Evolutionary conservation across 1,284 basidiomycete species (phyloP), one percentile per base, ranked within the genome.

Genomic region (Rhizoctonia solani): DNA sequence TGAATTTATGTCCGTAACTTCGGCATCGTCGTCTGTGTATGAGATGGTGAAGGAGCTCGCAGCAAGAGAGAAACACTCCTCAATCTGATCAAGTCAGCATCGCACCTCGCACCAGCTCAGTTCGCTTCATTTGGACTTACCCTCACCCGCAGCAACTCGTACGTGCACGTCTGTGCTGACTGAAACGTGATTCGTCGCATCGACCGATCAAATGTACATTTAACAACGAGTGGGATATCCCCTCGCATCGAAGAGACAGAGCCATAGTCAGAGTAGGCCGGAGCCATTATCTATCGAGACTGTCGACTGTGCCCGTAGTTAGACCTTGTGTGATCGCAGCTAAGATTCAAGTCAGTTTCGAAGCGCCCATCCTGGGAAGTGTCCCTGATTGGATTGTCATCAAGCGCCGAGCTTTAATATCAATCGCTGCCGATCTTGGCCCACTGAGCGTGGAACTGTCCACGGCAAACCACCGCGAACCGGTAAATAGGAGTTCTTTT

Each of bases 21-120:
- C 92, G 68, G 88, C 86, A 68, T 95, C 91, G 74, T 96, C 92
- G 75, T 95, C 93, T 71, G 86, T 89, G 76, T 93, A 95, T 6
- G 86, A 81, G 68, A 96, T 87, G 3, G 80, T 81, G 74, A 89
- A 95, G 5, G 84, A 78, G 1, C 83, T 84, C 1, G 84, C 82
- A 44, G 82, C 85, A n/a, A 94, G 83, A 1, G 87, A 83, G 75
- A 93, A 95, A 69, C 87, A 88, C 74, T 92, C 87, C 72, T 90
- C 90, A 39, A 95, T 84, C 92, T 94, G 70, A 30, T 54, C 16
- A 68, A 66, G 54, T 65, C 32, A 25, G 27, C 44, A 34, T 29
- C 41, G 8, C 9, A 13, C 29, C 27, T 27, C 27, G 19, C 11
- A 25, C 30, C 23, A 25, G 14, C 53, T 14, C n/a, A 44, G 32